A percentile compares a stretch with the other conserved stretches of the same genome.
These are phyloP conservation scores for Naumovozyma castellii DNA, from an alignment of 805 yeast species.

Conservation along the genomic window DNA sequence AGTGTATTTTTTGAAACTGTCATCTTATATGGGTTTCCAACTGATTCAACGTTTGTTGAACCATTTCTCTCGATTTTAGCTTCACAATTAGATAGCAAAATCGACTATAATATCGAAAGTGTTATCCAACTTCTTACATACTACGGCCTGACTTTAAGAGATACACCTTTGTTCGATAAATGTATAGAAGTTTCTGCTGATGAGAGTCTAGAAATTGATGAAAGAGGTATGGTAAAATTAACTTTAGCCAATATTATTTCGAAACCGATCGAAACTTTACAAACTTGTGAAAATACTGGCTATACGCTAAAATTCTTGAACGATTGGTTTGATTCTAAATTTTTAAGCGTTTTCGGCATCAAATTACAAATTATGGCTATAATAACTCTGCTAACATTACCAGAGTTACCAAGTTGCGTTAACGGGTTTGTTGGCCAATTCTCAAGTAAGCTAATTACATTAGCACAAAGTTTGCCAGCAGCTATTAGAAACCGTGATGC, in stretches of 20 bases:
- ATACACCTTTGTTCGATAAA: conserved; percentile 23
- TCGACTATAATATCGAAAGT: conserved; percentile 33
- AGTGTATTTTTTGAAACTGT: conserved; percentile 49
- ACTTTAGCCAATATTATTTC: conserved; percentile 54
- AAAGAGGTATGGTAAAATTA: conserved; percentile 45
- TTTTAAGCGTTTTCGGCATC: conserved; percentile 66
- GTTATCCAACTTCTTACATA: conserved; percentile 28
- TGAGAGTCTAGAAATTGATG: conserved; percentile 29
- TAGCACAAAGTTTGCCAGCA: conserved; percentile 55
- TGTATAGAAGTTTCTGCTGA: conserved; percentile 26
- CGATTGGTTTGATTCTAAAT: conserved; percentile 52
- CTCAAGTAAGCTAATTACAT: conserved; percentile 40
- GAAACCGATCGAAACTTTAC: conserved; percentile 49
- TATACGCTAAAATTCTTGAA: conserved; percentile 43
- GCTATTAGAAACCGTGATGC: conserved; percentile 63
- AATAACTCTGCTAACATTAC: conserved; percentile 39
- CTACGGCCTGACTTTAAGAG: conserved; percentile 27
- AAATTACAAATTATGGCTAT: conserved; percentile 65
- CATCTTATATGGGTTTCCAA: conserved; percentile 43
- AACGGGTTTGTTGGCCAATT: conserved; percentile 38
- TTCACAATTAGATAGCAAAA: conserved; percentile 23
- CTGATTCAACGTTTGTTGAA: conserved; percentile 21
- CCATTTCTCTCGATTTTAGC: conserved; percentile 23
- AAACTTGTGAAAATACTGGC: conserved; percentile 38
- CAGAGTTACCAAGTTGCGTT: conserved; percentile 33